Evolutionary conservation across 164 flowering plant species (phyloP).

Genomic region (Aristolochia californica): DNA sequence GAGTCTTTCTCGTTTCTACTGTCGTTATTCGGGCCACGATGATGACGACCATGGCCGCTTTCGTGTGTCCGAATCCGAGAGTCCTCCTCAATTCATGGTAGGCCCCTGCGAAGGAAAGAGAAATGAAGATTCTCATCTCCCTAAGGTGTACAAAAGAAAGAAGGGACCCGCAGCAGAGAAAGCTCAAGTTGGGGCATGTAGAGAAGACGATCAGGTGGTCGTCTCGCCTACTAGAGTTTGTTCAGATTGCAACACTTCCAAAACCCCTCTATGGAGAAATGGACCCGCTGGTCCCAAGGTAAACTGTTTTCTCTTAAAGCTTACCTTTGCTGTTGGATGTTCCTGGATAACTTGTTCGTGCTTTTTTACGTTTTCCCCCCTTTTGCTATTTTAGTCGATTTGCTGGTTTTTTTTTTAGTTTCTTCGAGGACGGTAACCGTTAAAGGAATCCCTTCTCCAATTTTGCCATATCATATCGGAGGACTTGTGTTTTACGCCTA

Average conservation of each 20-base stretch:
- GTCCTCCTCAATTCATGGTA: no score
- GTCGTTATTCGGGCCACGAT: not conserved
- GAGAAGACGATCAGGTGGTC: not conserved
- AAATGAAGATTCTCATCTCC: not conserved
- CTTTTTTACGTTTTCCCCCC: no score
- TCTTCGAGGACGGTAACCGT: no score
- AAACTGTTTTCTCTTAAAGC: constrained; percentile 11
- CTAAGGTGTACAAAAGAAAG: not conserved
- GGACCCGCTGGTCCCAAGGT: constrained; percentile 66
- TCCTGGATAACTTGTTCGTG: not conserved
- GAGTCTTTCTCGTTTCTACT: not conserved
- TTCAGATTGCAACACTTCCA: constrained; percentile 20
- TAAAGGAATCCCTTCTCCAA: no score
- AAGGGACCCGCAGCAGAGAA: not conserved
- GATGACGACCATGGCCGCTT: no score
- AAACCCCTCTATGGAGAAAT: constrained; percentile 21
- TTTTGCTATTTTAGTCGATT: not conserved
- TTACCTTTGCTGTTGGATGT: not conserved
- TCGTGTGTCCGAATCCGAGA: no score
- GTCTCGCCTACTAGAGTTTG: constrained; percentile 36
- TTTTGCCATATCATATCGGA: no score
- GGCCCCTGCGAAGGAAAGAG: no score
- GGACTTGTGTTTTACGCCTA: no score
- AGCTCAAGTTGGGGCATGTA: not conserved
- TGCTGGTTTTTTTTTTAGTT: not conserved